Percentiles rank a stretch among this genome's conserved stretches.
phyloP scores from a whole-genome alignment of 208 protist genomes.

The Leishmania arabica region DNA sequence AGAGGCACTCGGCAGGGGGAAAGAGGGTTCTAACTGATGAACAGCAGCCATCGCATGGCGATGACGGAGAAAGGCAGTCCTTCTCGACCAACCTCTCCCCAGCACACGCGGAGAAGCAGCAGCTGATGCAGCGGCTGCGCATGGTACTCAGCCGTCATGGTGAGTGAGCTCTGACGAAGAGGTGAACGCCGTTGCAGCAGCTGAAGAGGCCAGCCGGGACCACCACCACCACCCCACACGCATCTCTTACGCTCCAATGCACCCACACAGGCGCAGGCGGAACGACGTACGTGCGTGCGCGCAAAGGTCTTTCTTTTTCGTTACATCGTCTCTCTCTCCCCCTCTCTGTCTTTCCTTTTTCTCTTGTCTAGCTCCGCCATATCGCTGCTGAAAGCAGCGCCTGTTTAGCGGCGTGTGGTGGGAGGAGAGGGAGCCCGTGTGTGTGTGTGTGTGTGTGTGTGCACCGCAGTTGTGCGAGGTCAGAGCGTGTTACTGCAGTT shows the following conservation, averaged over 20 bases:
- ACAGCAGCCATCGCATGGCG: background rate
- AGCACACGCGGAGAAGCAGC: slow-evolving; percentile 9
- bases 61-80: background rate
- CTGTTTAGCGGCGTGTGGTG: background rate
- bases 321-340: background rate
- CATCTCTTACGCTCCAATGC: background rate
- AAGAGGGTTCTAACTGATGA: background rate
- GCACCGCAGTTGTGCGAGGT: background rate
- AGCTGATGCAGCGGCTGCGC: slow-evolving; percentile 32
- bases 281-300: background rate
- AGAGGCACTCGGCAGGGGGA: background rate
- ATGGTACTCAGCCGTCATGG: slow-evolving; percentile 11
- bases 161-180: slow-evolving; percentile 5
- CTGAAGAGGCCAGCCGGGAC: background rate
- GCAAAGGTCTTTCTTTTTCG: background rate
- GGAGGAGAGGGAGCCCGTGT: too few species aligned
- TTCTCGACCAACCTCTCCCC: background rate
- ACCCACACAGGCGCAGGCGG: background rate
- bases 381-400: background rate
- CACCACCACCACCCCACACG: background rate
- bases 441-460: background rate
- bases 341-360: background rate
- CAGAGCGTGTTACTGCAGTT: background rate
- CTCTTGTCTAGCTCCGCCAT: background rate
- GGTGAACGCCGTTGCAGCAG: background rate